Conservation (phyloP, 2,329 filamentous ascomycete species). For the Xylaria sp. region DNA sequence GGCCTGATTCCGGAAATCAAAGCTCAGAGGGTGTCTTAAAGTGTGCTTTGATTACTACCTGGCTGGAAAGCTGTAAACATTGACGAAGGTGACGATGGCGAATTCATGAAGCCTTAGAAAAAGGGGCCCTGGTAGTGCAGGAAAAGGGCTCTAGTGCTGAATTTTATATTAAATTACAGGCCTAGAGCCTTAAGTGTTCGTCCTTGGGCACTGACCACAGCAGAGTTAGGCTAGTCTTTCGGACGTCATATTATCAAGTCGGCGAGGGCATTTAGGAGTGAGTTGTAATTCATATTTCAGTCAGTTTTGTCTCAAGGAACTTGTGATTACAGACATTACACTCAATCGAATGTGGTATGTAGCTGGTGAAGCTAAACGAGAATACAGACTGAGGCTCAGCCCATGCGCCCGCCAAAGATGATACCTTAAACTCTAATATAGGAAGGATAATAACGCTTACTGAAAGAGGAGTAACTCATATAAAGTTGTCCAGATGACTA, state of each 20-base stretch:
- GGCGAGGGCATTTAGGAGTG: too few species aligned
- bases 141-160: not conserved
- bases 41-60: not conserved
- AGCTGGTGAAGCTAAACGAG: not conserved
- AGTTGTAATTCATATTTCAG: not conserved
- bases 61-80: not conserved
- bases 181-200: not conserved
- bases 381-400: not conserved
- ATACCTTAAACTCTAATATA: too few species aligned
- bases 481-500: not conserved
- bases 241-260: too few species aligned
- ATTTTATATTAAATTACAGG: not conserved
- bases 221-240: too few species aligned
- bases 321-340: not conserved
- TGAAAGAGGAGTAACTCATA: not conserved
- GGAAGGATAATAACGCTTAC: not conserved
- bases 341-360: not conserved
- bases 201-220: too few species aligned
- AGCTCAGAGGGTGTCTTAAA: too few species aligned
- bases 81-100: not conserved
- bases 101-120: not conserved
- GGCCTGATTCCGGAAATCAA: too few species aligned
- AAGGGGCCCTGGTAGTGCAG: not conserved
- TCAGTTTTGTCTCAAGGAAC: not conserved
- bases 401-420: too few species aligned